Conservation (phyloP, 1,139 yeast genomes). For the Yarrowia galli region DNA sequence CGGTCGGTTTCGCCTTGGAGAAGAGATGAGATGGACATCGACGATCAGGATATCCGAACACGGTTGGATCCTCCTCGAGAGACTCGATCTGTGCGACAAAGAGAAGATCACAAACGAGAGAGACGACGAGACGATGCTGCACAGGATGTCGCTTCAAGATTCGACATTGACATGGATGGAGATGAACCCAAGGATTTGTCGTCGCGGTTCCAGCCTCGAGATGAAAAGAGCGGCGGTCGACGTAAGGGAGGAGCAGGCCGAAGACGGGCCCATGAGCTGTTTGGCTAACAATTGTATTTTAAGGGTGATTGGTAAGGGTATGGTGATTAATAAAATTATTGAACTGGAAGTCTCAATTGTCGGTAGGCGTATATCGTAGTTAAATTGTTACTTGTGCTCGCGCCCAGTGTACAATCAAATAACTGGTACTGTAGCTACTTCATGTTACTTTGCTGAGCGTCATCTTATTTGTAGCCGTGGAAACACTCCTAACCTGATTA, state of each 20-base stretch:
- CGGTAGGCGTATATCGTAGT: no score
- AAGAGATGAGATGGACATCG: conserved; percentile 12
- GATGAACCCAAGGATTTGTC: background rate
- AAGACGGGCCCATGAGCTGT: conserved; percentile 29
- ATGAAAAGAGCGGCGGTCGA: background rate
- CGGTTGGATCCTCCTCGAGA: conserved; percentile 22
- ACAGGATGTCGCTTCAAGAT: background rate
- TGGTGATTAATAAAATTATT: conserved; percentile 3
- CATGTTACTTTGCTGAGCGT: no score
- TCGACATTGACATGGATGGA: background rate
- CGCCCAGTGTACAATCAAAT: no score
- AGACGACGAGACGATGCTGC: background rate
- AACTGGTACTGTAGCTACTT: no score
- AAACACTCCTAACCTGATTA: conserved; percentile 1
- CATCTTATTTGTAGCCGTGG: no score
- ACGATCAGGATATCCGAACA: conserved; percentile 6
- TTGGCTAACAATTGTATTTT: conserved; percentile 32
- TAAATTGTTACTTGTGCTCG: no score
- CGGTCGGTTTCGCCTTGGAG: conserved; percentile 29
- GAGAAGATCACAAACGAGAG: conserved; percentile 3
- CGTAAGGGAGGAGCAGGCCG: conserved; percentile 2
- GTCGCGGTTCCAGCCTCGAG: conserved; percentile 21
- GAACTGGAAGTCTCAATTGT: no score
- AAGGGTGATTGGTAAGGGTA: conserved; percentile 5
- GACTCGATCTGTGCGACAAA: background rate